A percentile compares a stretch with the other conserved stretches of the same genome.
Conservation (phyloP, 139 green algal species). For the Edaphochlamys debaryana region DNA sequence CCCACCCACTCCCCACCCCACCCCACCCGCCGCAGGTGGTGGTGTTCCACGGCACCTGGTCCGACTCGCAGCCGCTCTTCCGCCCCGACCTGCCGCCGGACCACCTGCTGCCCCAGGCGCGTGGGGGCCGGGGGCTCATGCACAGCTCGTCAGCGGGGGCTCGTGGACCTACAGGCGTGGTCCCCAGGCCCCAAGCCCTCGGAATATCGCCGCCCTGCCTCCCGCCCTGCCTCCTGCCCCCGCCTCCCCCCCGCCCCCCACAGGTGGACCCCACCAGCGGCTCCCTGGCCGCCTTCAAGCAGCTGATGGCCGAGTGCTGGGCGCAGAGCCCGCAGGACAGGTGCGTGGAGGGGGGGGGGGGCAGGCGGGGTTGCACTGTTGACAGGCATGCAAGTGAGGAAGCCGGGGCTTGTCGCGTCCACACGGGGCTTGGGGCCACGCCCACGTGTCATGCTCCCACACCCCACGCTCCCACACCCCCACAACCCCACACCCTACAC, state of each 20-base stretch:
- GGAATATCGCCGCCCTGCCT: no score
- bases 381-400: no score
- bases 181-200: no score
- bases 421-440: no score
- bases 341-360: not conserved
- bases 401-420: no score
- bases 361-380: not conserved
- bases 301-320: constrained; percentile 9
- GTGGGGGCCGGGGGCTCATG: not conserved
- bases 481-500: no score
- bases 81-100: not conserved
- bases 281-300: not conserved
- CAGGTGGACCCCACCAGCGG: not conserved
- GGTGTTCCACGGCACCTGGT: not conserved
- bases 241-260: no score
- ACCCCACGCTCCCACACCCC: no score
- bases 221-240: not conserved
- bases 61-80: not conserved
- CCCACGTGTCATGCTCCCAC: no score
- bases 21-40: not conserved
- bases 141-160: no score
- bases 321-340: not conserved
- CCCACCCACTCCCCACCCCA: not conserved
- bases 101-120: not conserved
- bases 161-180: no score